Base-by-base conservation (phyloP, 1,284 basidiomycete genomes). In the Ceratobasidium sp. region DNA sequence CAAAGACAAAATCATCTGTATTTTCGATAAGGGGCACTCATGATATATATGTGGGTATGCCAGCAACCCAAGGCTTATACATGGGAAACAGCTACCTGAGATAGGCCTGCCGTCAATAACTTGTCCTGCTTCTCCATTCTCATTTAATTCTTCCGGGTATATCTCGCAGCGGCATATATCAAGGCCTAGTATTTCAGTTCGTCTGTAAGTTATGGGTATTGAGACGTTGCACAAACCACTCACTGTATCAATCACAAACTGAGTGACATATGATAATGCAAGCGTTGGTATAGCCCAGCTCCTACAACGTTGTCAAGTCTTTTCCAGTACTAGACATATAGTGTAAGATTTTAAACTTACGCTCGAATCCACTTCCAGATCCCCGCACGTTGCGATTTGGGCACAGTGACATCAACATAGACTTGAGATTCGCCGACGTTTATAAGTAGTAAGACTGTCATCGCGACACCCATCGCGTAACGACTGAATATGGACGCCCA, bases 221-320 rank as follows among this genome's bases (percentile, higher is more conserved):
- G 59, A 62, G 28, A 23, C 2, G 7, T 17, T n/a, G 28, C 4
- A 44, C 26, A 33, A 28, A 26, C 0, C 6, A 56, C 62, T 46
- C 26, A 76, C 73, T 20, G 73, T 76, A 28, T 76, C 73, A 7
- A 76, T 38, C 5, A 76, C 28, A 46, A 76, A 76, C 52, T 76
- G 73, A 42, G 66, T 48, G 0, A 17, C 52, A n/a, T 76, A 76
- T 10, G 73, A 38, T 13, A 76, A 20, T 13, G 73, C 73, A 17
- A 76, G 48, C 6, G 73, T 76, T 1, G 73, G 73, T 17, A 76
- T 23, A 15, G 57, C 62, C 73, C 62, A 66, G 17, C 13, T 13
- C 7, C 71, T 74, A 15, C 23, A 12, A 28, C 12, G 1, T 10
- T 20, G 23, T 23, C n/a, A 17, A 17, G 48, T n/a, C 44, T 38